A percentile compares a stretch with the other conserved stretches of the same genome.
Conservation (phyloP, 192 early-diverging fungal species). For the Backusella westeae region DNA sequence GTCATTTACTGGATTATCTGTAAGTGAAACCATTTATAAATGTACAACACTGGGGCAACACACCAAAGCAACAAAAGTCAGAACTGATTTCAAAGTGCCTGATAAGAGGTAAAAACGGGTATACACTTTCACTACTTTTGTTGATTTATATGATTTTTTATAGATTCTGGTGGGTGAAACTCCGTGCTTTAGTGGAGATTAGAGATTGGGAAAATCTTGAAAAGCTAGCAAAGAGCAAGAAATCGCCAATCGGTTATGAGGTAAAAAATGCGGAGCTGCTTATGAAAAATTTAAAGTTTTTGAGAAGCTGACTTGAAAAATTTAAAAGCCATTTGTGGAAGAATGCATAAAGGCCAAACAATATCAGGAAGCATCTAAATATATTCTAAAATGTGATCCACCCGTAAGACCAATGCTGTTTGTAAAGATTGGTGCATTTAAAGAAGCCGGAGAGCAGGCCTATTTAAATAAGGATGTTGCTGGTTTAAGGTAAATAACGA, state of each 20-base stretch:
- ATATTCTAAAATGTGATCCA: constrained; percentile 71
- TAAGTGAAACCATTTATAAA: constrained; percentile 86
- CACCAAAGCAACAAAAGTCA: constrained; percentile 72
- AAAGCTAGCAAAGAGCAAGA: constrained; percentile 70
- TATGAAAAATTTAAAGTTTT: background rate
- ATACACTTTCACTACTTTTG: background rate
- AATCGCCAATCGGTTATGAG: constrained; percentile 79
- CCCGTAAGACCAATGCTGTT: constrained; percentile 58
- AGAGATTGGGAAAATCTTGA: constrained; percentile 89
- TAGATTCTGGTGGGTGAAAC: constrained; percentile 89
- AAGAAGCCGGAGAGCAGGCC: constrained; percentile 72
- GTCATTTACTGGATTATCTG: constrained; percentile 65
- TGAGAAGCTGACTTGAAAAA: background rate
- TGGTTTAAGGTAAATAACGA: constrained; percentile 44
- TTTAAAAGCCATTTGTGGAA: constrained; percentile 68
- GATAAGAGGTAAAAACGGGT: constrained; percentile 60
- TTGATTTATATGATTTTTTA: background rate
- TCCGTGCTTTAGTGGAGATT: constrained; percentile 75
- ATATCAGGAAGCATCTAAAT: constrained; percentile 72
- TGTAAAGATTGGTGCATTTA: constrained; percentile 70
- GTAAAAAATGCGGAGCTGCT: constrained; percentile 14
- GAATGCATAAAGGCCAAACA: constrained; percentile 77
- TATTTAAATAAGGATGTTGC: constrained; percentile 61
- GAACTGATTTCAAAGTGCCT: constrained; percentile 82
- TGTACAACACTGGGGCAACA: constrained; percentile 71